A percentile compares a stretch with the other conserved stretches of the same genome.
phyloP scores from a whole-genome alignment of 2,329 filamentous ascomycete genomes.

The Bipolaris gigantea region DNA sequence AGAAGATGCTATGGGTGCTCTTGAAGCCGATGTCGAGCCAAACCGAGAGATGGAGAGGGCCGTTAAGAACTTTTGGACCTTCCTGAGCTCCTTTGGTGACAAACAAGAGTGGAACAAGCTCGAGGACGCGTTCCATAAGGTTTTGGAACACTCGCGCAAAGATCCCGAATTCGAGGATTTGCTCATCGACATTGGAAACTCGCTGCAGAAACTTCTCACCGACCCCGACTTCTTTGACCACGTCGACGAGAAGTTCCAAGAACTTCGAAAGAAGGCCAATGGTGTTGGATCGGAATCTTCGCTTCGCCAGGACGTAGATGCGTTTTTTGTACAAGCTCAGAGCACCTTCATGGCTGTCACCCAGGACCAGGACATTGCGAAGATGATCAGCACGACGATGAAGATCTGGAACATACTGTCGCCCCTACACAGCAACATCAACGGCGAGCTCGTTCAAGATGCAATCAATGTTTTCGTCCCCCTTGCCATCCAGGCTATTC shows the following conservation, averaged over 20 bases:
- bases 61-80: conserved; percentile 75
- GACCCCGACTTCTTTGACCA: conserved; percentile 85
- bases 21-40: conserved; percentile 70
- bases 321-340: conserved; percentile 69
- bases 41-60: conserved; percentile 77
- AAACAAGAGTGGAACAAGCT: conserved; percentile 73
- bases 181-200: conserved; percentile 70
- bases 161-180: conserved; percentile 83
- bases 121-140: conserved; percentile 66
- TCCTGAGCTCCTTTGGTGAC: conserved; percentile 80
- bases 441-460: conserved; percentile 74
- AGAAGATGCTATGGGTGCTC: conserved; percentile 65
- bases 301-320: conserved; percentile 72
- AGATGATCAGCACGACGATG: conserved; percentile 66
- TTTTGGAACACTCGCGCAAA: conserved; percentile 72
- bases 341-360: conserved; percentile 68
- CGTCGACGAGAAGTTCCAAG: conserved; percentile 65
- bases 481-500: conserved; percentile 72
- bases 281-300: conserved; percentile 66
- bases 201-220: conserved; percentile 78
- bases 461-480: conserved; percentile 80
- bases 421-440: conserved; percentile 64
- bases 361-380: conserved; percentile 71
- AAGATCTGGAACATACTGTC: conserved; percentile 72
- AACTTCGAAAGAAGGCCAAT: conserved; percentile 60